phyloP scores from a whole-genome alignment of 2,329 filamentous ascomycete genomes.

The Fusarium aywerte region DNA sequence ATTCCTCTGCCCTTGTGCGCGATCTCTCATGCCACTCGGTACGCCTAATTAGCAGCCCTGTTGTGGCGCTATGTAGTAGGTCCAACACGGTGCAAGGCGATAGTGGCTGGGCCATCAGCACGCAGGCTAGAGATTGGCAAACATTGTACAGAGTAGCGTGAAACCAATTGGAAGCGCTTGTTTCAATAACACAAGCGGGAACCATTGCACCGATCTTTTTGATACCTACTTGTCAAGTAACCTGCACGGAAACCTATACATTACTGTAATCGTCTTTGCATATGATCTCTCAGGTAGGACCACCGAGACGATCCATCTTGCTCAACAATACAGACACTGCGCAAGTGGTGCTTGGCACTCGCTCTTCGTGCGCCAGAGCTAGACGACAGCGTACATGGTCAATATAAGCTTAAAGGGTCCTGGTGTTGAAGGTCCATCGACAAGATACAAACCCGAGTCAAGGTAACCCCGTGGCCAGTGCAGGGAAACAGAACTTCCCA shows the following conservation, averaged over 20 bases:
- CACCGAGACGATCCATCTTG: constrained; percentile 1
- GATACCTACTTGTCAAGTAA: constrained; percentile 1
- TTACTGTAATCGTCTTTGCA: constrained; percentile 16
- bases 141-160: background rate
- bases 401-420: constrained; percentile 46
- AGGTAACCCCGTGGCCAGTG: constrained; percentile 1
- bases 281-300: constrained; percentile 20
- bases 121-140: background rate
- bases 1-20: constrained; percentile 13
- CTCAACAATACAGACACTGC: background rate
- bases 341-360: constrained; percentile 7
- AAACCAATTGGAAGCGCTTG: constrained; percentile 1
- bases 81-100: constrained; percentile 18
- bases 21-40: constrained; percentile 25
- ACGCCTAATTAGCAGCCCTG: constrained; percentile 8
- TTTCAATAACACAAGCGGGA: constrained; percentile 14
- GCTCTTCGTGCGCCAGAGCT: constrained; percentile 16
- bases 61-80: constrained; percentile 14
- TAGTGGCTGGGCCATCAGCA: constrained; percentile 5
- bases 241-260: background rate
- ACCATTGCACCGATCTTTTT: background rate
- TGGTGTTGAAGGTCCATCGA: constrained; percentile 15
- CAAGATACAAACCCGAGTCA: constrained; percentile 29
- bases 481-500: constrained; percentile 1
- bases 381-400: constrained; percentile 26